Base-by-base conservation (phyloP, 1,139 yeast genomes). In the Meyerozyma elateridarum region DNA sequence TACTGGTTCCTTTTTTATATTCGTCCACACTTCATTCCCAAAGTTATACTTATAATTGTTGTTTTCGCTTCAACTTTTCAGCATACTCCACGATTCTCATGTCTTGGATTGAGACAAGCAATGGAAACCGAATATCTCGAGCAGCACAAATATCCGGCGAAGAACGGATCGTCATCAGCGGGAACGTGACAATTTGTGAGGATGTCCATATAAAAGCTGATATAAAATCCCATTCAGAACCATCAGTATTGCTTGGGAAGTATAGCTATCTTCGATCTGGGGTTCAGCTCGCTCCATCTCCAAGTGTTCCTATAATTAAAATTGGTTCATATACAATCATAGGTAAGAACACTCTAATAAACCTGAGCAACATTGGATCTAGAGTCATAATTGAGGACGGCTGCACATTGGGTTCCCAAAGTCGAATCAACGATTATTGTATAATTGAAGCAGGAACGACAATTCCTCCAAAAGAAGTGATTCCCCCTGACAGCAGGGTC, bases 361-460 rank as follows among this genome's bases (percentile, higher is more conserved):
- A 61, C 14, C 66, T 70, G 54, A 73, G 72, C 2, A 61, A 57
- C 28, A 66, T 83, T 9, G 91, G 89, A 1, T 67, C 62, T 38
- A 52, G 83, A 33, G 83, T 82, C 19, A 41, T 60, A 7, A 59
- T 83, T 4, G 88, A 72, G 17, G 41, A 46, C 1, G 41, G 59
- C 24, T 69, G 74, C 37, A 31, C 36, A 0, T 40, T 73, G 15
- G 62, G 73, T 7, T 60, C 64, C 37, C 56, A 66, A 33, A 59
- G 72, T 5, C 65, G 77, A n/a, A 57, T 83, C 20, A 74, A 77
- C 41, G 88, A 81, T 44, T 76, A 85, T 43, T 79, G 79, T 24
- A 48, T 74, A 8, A 59, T 83, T 2, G 65, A 66, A 12, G 59
- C 62, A 21, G 66, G 66, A 13, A 59, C 80, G 0, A 56, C 52